A percentile compares a stretch with the other conserved stretches of the same genome.
Conservation (phyloP, 2,329 filamentous ascomycete species). For the Penicillium sp. region DNA sequence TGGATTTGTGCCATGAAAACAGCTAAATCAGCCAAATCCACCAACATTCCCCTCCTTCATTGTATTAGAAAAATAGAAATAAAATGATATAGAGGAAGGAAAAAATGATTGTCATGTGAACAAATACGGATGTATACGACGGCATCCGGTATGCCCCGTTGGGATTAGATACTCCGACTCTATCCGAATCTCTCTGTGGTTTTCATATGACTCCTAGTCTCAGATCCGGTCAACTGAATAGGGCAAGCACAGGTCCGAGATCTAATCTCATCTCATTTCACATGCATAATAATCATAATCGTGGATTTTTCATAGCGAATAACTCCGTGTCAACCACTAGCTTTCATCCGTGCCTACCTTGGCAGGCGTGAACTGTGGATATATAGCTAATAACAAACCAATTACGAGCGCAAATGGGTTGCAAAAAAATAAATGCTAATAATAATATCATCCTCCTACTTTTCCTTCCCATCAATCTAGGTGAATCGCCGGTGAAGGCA, state of each 20-base stretch:
- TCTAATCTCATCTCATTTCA: not conserved
- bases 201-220: not conserved
- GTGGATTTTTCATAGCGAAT: not conserved
- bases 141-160: not conserved
- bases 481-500: constrained; percentile 10
- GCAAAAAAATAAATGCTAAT: not conserved
- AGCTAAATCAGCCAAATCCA: not conserved
- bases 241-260: not conserved
- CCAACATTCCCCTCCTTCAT: not conserved
- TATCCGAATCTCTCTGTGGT: not conserved
- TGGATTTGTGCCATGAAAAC: too few species aligned
- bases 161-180: not conserved
- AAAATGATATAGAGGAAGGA: not conserved
- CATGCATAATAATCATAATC: not conserved
- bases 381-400: not conserved
- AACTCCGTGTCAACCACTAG: not conserved
- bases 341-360: not conserved
- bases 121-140: not conserved
- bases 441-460: not conserved
- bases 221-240: not conserved
- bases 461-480: constrained; percentile 5
- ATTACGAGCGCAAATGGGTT: not conserved
- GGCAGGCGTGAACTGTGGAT: not conserved
- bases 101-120: not conserved
- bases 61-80: not conserved